A percentile compares a stretch with the other conserved stretches of the same genome.
Evolutionary conservation across 768 basidiomycete genomes (phyloP).

Genomic region (Leccinum olivaceopallidum): DNA sequence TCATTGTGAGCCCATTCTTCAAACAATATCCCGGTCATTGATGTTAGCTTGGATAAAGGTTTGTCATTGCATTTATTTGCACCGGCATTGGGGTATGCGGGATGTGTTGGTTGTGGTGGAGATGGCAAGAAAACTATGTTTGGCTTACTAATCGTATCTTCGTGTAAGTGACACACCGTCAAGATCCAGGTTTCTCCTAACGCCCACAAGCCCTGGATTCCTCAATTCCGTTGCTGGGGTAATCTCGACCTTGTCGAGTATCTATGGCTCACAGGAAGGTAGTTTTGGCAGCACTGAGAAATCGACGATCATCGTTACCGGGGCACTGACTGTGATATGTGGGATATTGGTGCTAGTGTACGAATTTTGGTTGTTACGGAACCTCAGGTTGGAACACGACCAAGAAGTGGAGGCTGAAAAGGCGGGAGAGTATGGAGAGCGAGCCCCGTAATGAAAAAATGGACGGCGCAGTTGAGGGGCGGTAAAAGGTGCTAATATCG

Average conservation of each 20-base stretch:
- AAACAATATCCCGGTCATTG: slow-evolving; percentile 1
- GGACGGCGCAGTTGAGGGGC: neutral
- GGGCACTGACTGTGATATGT: slow-evolving; percentile 39
- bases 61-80: slow-evolving; percentile 54
- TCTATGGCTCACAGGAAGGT: slow-evolving; percentile 51
- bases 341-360: slow-evolving; percentile 44
- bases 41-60: slow-evolving; percentile 34
- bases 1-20: slow-evolving; percentile 42
- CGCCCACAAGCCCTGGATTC: slow-evolving; percentile 47
- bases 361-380: slow-evolving; percentile 44
- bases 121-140: slow-evolving; percentile 58
- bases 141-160: slow-evolving; percentile 60
- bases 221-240: slow-evolving; percentile 59
- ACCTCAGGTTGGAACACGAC: slow-evolving; percentile 46
- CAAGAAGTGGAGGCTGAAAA: slow-evolving; percentile 40
- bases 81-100: slow-evolving; percentile 52
- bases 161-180: slow-evolving; percentile 39
- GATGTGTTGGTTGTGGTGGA: slow-evolving; percentile 62
- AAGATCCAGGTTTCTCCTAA: slow-evolving; percentile 1
- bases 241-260: slow-evolving; percentile 51
- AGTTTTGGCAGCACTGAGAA: slow-evolving; percentile 43
- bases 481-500: neutral
- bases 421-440: slow-evolving; percentile 47
- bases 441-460: slow-evolving; percentile 28
- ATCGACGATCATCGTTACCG: slow-evolving; percentile 50